Evolutionary conservation across 2,329 filamentous ascomycete genomes (phyloP), one percentile per base, ranked within the genome.

Genomic region (Trichoderma pleuroti): DNA sequence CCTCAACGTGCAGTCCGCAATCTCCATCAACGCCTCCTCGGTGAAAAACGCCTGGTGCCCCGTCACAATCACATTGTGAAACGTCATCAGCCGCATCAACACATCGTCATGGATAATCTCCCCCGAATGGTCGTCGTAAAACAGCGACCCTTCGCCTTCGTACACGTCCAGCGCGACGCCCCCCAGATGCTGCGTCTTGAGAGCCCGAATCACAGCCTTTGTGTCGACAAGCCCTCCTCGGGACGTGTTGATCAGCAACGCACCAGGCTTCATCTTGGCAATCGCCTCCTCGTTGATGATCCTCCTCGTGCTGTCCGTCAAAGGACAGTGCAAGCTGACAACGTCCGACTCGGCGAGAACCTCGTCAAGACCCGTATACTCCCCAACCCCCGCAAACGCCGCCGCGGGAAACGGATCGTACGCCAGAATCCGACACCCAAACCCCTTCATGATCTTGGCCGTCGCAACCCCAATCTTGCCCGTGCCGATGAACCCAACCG

Each of bases 21-120:
- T 92, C 79, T 91, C 88, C 9, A 81, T 81, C 62, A 92, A 79
- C 1, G 90, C 90, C 79, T 92, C 89, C 39, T 86, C 81, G 6
- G 90, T 92, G 75, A 92, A 90, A 80, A 92, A 92, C 1, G 88
- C 90, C 81, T 92, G 90, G 74, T 92, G 90, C 0, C 90, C 89
- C 73, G 86, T 90, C 71, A 92, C 81, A 57, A 92, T 78, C 4
- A 91, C 90, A 73, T 92, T 92, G 71, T 86, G 90, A 75, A 92
- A 92, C 0, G 89, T 91, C 80, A 90, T 87, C 72, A 92, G 79
- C 6, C 90, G 85, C 85, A 89, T 90, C 57, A 92, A 81, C 70
- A 86, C 82, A 74, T 92, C 89, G 75, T 92, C 90, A 62, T 91
- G 83, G 73, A 91, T 90, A 74, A 91, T 88, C 72, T 89, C 85